Percentiles rank a stretch among this genome's conserved stretches.
Evolutionary conservation across 805 yeast genomes (phyloP).

Genomic region (Blastobotrys peoriensis): DNA sequence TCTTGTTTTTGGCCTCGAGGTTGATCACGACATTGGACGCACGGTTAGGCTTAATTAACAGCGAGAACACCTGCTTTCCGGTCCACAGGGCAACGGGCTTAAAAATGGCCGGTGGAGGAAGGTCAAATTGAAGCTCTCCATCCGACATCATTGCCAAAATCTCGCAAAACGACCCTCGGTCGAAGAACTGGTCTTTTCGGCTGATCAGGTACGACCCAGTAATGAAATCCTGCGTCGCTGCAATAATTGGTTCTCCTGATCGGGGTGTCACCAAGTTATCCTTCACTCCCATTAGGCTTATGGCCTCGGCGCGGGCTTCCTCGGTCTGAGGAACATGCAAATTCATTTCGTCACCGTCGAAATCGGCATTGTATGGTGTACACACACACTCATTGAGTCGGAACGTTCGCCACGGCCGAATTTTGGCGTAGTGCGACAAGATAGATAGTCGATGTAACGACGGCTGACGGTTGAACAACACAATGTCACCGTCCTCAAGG

Average conservation of each 20-base stretch:
- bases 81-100: slow-evolving; percentile 94
- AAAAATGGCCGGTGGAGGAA: slow-evolving; percentile 91
- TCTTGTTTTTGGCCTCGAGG: slow-evolving; percentile 90
- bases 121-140: slow-evolving; percentile 76
- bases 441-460: slow-evolving; percentile 92
- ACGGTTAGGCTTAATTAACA: slow-evolving; percentile 78
- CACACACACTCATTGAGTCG: slow-evolving; percentile 97
- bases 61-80: slow-evolving; percentile 90
- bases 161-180: slow-evolving; percentile 78
- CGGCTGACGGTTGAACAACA: slow-evolving; percentile 94
- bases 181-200: slow-evolving; percentile 88
- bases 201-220: slow-evolving; percentile 93
- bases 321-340: slow-evolving; percentile 98
- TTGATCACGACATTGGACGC: slow-evolving; percentile 77
- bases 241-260: slow-evolving; percentile 98
- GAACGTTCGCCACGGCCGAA: slow-evolving; percentile 97
- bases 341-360: slow-evolving; percentile 99
- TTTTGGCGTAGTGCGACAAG: slow-evolving; percentile 90
- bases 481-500: slow-evolving; percentile 94
- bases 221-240: slow-evolving; percentile 98
- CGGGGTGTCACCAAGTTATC: slow-evolving; percentile 92
- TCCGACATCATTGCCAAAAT: slow-evolving; percentile 94
- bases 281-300: slow-evolving; percentile 95
- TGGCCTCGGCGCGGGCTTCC: slow-evolving; percentile 98
- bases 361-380: slow-evolving; percentile 98